Conservation (phyloP, 306 rosid genomes). For the Cajanus cajan region DNA sequence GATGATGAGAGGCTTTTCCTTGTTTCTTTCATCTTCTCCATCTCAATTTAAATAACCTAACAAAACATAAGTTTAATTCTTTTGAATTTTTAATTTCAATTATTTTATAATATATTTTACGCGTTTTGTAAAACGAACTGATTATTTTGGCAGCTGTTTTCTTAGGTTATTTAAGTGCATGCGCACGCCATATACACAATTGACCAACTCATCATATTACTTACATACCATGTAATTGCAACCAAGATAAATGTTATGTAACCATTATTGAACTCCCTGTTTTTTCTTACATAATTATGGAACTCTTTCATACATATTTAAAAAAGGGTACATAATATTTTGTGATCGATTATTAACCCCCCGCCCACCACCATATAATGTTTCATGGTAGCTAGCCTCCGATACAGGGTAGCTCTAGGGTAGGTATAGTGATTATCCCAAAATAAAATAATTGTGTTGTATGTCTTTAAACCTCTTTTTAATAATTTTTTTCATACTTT, state of each 20-base stretch:
- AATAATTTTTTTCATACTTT: no score
- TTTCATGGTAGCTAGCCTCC: slow-evolving; percentile 22
- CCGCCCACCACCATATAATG: slow-evolving; percentile 23
- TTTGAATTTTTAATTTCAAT: neutral
- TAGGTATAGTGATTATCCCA: neutral
- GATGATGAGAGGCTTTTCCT: neutral
- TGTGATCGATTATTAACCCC: no score
- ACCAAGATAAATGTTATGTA: neutral
- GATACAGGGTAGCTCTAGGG: slow-evolving; percentile 12
- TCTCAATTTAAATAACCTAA: neutral
- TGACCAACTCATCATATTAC: neutral
- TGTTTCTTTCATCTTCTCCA: neutral
- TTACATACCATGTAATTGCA: neutral
- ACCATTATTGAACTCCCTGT: slow-evolving; percentile 13
- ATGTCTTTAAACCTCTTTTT: neutral
- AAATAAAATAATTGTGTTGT: neutral
- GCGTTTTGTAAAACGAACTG: neutral
- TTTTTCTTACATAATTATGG: no score
- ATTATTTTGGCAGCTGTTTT: neutral
- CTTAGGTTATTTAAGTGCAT: slow-evolving; percentile 6
- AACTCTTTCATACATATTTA: neutral
- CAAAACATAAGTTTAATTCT: neutral
- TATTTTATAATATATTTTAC: neutral
- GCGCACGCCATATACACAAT: neutral
- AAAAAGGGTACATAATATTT: no score